Conservation (phyloP, 768 basidiomycete genomes). For the Auriscalpium orientale region DNA sequence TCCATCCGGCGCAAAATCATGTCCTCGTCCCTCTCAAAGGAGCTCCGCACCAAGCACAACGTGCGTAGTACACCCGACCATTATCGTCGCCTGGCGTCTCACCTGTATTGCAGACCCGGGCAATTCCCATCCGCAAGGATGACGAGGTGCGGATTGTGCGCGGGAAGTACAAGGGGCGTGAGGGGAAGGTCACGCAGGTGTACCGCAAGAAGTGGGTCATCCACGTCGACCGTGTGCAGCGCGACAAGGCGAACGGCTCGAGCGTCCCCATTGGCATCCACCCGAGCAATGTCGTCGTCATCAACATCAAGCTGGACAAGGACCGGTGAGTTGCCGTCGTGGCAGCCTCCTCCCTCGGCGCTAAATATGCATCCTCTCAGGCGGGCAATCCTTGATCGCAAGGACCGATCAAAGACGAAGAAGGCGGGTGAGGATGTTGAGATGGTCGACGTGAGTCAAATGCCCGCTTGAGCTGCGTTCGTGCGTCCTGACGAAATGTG, state of each 20-base stretch:
- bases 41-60: conserved; percentile 86
- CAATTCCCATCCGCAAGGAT: conserved; percentile 93
- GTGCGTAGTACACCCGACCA: conserved; percentile 38
- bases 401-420: conserved; percentile 63
- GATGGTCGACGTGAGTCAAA: conserved; percentile 71
- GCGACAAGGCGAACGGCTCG: conserved; percentile 96
- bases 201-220: conserved; percentile 99
- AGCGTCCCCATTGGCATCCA: conserved; percentile 91
- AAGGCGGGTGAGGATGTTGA: conserved; percentile 56
- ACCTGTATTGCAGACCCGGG: conserved; percentile 54
- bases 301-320: conserved; percentile 87
- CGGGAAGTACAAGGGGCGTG: conserved; percentile 97
- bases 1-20: conserved; percentile 95
- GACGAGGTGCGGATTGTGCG: conserved; percentile 96
- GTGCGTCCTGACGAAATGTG: conserved; percentile 11
- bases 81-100: background rate
- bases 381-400: conserved; percentile 81
- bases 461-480: background rate
- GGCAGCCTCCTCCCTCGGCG: too few species aligned
- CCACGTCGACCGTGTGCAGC: conserved; percentile 94
- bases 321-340: conserved; percentile 47
- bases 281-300: conserved; percentile 95
- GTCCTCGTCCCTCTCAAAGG: conserved; percentile 93
- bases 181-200: conserved; percentile 96
- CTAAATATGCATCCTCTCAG: conserved; percentile 28